Conservation (phyloP, 768 basidiomycete genomes). For the Kwoniella pini region DNA sequence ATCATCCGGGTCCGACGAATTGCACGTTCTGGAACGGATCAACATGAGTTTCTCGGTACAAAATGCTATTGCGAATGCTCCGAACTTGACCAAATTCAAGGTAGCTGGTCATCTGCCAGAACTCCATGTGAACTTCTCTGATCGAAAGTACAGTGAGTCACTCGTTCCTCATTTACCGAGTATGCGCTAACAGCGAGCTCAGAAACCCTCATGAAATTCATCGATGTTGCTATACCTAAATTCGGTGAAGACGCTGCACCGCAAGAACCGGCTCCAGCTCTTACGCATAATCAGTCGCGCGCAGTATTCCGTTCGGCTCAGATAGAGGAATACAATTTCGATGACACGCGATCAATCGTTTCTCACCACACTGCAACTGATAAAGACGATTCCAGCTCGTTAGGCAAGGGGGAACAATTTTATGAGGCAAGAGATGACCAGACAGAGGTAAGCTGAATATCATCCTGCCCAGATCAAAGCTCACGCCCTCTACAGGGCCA, state of each 20-base stretch:
- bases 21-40: conserved; percentile 89
- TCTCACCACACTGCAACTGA: conserved; percentile 54
- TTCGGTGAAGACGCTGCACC: conserved; percentile 61
- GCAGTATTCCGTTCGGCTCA: conserved; percentile 31
- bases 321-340: conserved; percentile 67
- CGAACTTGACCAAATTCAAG: conserved; percentile 83
- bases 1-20: conserved; percentile 59
- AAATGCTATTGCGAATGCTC: conserved; percentile 83
- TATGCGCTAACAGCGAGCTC: conserved; percentile 47
- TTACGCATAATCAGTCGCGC: background rate
- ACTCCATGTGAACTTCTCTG: conserved; percentile 72
- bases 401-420: conserved; percentile 57
- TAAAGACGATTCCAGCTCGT: conserved; percentile 25
- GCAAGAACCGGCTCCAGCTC: conserved; percentile 47
- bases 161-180: background rate
- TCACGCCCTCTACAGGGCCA: conserved; percentile 48
- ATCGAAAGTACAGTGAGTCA: conserved; percentile 54
- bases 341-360: conserved; percentile 48
- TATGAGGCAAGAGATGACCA: conserved; percentile 71
- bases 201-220: conserved; percentile 83
- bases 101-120: conserved; percentile 83
- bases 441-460: conserved; percentile 59
- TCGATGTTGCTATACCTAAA: conserved; percentile 85
- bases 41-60: conserved; percentile 86
- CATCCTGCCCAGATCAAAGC: too few species aligned